These are phyloP conservation scores for Austroboletus rostrupii DNA, from an alignment of 1,284 basidiomycete genomes.

Conservation along the genomic window DNA sequence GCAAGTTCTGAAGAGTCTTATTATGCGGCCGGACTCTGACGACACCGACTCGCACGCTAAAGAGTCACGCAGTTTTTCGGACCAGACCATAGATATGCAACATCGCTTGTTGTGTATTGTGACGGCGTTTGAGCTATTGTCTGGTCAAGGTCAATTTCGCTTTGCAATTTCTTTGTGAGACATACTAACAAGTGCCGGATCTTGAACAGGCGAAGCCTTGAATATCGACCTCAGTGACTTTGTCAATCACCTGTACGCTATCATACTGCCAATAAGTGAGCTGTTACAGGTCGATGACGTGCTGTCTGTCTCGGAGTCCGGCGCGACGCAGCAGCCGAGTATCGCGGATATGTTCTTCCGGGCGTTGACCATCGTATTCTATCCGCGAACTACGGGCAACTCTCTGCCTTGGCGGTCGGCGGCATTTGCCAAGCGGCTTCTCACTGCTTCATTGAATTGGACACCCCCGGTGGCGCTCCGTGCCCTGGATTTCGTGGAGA, in stretches of 20 bases:
- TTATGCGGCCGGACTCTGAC: constrained; percentile 46
- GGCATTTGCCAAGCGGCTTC: constrained; percentile 89
- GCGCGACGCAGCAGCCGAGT: constrained; percentile 34
- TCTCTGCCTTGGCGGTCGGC: constrained; percentile 78
- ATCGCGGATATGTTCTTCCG: constrained; percentile 80
- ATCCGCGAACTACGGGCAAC: constrained; percentile 53
- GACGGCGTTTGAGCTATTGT: constrained; percentile 93
- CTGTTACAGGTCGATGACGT: constrained; percentile 47
- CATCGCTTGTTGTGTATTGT: constrained; percentile 84
- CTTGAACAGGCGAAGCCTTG: constrained; percentile 77
- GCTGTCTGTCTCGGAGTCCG: constrained; percentile 20
- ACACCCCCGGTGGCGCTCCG: constrained; percentile 64
- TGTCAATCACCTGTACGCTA: constrained; percentile 70
- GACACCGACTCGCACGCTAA: constrained; percentile 42
- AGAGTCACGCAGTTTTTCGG: constrained; percentile 20
- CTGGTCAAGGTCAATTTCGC: constrained; percentile 77
- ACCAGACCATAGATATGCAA: constrained; percentile 39
- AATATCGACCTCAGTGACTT: constrained; percentile 95
- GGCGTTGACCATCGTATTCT: constrained; percentile 77
- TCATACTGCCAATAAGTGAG: constrained; percentile 60
- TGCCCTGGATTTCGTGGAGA: constrained; percentile 68
- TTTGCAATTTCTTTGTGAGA: constrained; percentile 8
- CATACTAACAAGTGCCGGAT: constrained; percentile 6
- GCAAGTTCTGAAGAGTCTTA: constrained; percentile 78
- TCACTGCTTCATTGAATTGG: constrained; percentile 78